Percentiles rank a stretch among this genome's conserved stretches.
These are phyloP conservation scores for Pseudevernia furfuracea DNA, from an alignment of 495 filamentous ascomycete genomes.

Conservation along the genomic window DNA sequence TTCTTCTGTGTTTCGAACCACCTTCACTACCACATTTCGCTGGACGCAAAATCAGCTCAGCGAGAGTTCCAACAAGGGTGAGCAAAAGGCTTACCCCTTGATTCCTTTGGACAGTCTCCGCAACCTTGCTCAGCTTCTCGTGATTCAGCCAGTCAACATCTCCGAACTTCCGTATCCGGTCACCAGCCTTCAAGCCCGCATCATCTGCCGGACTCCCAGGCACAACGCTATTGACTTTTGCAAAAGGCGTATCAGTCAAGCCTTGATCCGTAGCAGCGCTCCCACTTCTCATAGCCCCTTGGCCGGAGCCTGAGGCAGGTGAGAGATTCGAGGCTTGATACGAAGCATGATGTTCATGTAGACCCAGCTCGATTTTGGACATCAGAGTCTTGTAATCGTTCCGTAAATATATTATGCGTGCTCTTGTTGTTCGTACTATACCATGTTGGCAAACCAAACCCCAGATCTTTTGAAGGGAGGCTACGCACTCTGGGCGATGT, in stretches of 20 bases:
- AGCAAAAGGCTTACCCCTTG: slow-evolving; percentile 66
- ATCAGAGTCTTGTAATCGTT: slow-evolving; percentile 94
- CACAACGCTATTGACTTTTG: slow-evolving; percentile 80
- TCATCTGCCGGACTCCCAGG: slow-evolving; percentile 70
- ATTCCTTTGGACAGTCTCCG: slow-evolving; percentile 73
- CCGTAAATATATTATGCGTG: slow-evolving; percentile 78
- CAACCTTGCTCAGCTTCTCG: slow-evolving; percentile 75
- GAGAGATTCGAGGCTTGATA: slow-evolving; percentile 22
- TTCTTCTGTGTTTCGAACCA: slow-evolving; percentile 53
- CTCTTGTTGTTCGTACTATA: slow-evolving; percentile 79
- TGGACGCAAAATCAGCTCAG: slow-evolving; percentile 31
- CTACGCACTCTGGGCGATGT: slow-evolving; percentile 81
- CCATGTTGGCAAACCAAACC: slow-evolving; percentile 17
- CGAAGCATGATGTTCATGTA: slow-evolving; percentile 63
- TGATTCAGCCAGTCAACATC: slow-evolving; percentile 73
- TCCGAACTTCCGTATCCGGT: slow-evolving; percentile 77
- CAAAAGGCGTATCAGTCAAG: slow-evolving; percentile 64
- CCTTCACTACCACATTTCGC: slow-evolving; percentile 63
- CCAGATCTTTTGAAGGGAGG: slow-evolving; percentile 4
- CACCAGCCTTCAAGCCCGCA: slow-evolving; percentile 78
- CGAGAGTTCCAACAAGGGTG: background rate
- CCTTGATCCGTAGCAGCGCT: slow-evolving; percentile 27
- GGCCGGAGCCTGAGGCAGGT: slow-evolving; percentile 27
- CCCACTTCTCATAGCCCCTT: slow-evolving; percentile 18
- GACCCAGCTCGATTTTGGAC: slow-evolving; percentile 65